These are phyloP conservation scores for Colletotrichum sp. DNA, from an alignment of 2,329 filamentous ascomycete genomes.

Conservation along the genomic window DNA sequence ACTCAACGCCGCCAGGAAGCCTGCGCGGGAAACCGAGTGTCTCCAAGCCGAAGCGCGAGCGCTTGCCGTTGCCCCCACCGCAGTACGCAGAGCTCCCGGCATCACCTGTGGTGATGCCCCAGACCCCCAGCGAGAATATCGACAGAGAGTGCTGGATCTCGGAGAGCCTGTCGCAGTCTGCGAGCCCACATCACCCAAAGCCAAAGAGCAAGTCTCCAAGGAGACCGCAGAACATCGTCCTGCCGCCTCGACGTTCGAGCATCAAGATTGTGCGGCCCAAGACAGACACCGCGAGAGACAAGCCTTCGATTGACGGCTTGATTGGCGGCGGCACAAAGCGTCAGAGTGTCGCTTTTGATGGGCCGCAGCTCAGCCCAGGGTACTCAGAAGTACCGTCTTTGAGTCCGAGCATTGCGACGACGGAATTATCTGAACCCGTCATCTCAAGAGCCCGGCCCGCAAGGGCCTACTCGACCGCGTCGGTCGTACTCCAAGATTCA, in stretches of 20 bases:
- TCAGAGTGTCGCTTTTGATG: neutral
- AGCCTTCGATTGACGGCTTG: conserved; percentile 3
- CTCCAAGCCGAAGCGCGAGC: neutral
- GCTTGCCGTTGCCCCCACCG: neutral
- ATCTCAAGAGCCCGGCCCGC: conserved; percentile 36
- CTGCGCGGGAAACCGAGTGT: neutral
- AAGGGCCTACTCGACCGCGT: conserved; percentile 30
- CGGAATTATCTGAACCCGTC: conserved; percentile 33
- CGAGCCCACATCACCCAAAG: neutral
- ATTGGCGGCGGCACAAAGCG: conserved; percentile 15
- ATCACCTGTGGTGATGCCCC: neutral
- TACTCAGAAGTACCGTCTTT: conserved; percentile 28
- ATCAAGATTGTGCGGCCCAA: neutral
- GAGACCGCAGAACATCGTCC: conserved; percentile 10
- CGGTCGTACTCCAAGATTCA: conserved; percentile 29
- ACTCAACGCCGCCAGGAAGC: conserved; percentile 17
- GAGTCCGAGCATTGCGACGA: conserved; percentile 36
- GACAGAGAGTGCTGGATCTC: neutral
- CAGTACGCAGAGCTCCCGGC: conserved; percentile 19
- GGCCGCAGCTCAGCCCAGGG: conserved; percentile 3
- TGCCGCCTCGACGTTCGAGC: neutral
- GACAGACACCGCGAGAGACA: neutral
- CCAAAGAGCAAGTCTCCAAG: neutral
- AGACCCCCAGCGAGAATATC: neutral
- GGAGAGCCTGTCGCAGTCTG: neutral